Evolutionary conservation across 352 stramenopile genomes (phyloP), one percentile per base, ranked within the genome.

Genomic region (Globisporangium sylvaticum): DNA sequence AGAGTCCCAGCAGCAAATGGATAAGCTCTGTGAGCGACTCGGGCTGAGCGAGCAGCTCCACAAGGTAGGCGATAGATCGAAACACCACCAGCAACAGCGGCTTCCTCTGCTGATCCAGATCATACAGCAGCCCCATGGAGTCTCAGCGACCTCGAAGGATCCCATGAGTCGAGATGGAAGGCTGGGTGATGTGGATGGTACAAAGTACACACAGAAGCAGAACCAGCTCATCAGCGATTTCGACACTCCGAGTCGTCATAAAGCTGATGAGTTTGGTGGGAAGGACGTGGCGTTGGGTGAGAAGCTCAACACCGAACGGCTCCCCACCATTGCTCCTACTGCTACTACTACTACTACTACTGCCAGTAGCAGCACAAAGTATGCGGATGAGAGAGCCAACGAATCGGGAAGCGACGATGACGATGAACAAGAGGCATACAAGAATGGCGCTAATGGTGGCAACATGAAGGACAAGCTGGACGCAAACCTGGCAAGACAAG

Each of bases 41-140:
- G 48, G 31, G 1, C 44, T 76, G 2, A 18, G 25, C 3, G 5
- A 15, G 6, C 24, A 58, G 27, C 20, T 68, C 12, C 8, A 22
- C 31, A 31, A 37, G 15, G 18, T 5, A 14, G 5, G 14, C 29
- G 6, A 27, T 22, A 64, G 66, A 7, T 5, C 61, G 48, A 42
- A 31, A 25, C 39, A 9, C n/a, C 5, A 32, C 3, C 18, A 15
- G n/a, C 52, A 59, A 7, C 39, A 15, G 15, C n/a, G 18, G 12
- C 52, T 34, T 12, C 72, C 75, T 0, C 52, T 82, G 58, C 63
- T 82, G 29, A 56, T 80, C 22, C 72, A 80, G 39, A 53, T 80
- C 52, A 29, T 80, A n/a, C 64, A 54, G 18, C 44, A 32, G 32
- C 22, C 18, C 6, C 15, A 24, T 12, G 20, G 3, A 18, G 10